phyloP scores from a whole-genome alignment of 2,329 filamentous ascomycete genomes.

The Colletotrichum brevisporum region DNA sequence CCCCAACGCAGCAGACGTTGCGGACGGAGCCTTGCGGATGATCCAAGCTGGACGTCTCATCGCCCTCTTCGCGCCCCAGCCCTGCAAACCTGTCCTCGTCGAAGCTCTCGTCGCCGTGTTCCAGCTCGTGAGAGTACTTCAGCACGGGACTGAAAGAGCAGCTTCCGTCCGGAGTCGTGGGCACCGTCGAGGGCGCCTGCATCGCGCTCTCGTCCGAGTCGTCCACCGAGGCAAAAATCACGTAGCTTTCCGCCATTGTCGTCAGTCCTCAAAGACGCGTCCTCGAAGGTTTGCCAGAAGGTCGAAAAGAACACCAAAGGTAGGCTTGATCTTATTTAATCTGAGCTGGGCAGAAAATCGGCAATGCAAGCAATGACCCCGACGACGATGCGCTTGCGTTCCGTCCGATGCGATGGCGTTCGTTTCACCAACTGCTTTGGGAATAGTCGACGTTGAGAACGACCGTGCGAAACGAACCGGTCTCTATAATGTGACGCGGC shows the following conservation, averaged over 20 bases:
- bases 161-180: conserved; percentile 61
- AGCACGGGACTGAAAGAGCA: conserved; percentile 58
- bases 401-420: conserved; percentile 33
- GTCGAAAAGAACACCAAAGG: not conserved
- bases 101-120: conserved; percentile 31
- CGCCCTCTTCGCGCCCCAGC: not conserved
- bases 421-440: conserved; percentile 31
- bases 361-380: no score
- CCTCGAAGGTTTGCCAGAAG: not conserved
- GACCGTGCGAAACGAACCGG: conserved; percentile 26
- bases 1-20: conserved; percentile 81
- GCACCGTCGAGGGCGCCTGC: conserved; percentile 54
- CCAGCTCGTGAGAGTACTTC: conserved; percentile 43
- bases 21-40: conserved; percentile 50
- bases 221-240: not conserved
- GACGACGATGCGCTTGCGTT: conserved; percentile 38
- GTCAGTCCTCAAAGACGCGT: not conserved
- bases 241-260: conserved; percentile 1
- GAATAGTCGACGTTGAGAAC: conserved; percentile 16
- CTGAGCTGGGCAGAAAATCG: not conserved
- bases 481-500: conserved; percentile 20
- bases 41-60: not conserved
- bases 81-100: conserved; percentile 39
- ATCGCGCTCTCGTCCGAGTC: conserved; percentile 2
- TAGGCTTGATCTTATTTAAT: not conserved